Conservation (phyloP, 2,329 filamentous ascomycete species). For the Thelonectria discophora region DNA sequence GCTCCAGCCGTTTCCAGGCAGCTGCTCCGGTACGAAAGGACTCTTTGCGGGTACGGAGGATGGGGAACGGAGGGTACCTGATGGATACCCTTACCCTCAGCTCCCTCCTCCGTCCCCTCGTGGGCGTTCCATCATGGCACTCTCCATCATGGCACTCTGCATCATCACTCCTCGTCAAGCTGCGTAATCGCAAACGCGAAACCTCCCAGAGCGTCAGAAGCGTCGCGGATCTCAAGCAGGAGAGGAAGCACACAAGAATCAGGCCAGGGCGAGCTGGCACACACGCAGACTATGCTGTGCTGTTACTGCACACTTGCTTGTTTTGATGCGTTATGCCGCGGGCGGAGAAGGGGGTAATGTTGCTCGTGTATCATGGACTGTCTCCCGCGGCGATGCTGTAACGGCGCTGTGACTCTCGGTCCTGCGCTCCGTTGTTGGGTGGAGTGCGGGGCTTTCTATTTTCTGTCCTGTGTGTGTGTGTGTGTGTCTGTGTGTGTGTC, state of each 20-base stretch:
- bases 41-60: no score
- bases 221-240: neutral
- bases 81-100: neutral
- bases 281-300: conserved; percentile 1
- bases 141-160: neutral
- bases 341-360: neutral
- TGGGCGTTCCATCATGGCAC: no score
- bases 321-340: conserved; percentile 19
- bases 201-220: no score
- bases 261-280: conserved; percentile 1
- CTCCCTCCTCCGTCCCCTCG: no score
- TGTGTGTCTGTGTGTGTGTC: neutral
- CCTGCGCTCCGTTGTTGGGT: conserved; percentile 4
- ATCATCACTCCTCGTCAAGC: neutral
- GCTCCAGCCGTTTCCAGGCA: neutral
- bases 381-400: neutral
- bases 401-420: conserved; percentile 1
- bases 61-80: no score
- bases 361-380: conserved; percentile 9
- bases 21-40: neutral
- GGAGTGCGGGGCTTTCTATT: conserved; percentile 11
- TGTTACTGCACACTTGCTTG: neutral
- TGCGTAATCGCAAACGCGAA: neutral
- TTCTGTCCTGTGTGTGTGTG: neutral
- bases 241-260: neutral